Base-by-base conservation (phyloP, 1,284 basidiomycete species). In the Boletus mariae region DNA sequence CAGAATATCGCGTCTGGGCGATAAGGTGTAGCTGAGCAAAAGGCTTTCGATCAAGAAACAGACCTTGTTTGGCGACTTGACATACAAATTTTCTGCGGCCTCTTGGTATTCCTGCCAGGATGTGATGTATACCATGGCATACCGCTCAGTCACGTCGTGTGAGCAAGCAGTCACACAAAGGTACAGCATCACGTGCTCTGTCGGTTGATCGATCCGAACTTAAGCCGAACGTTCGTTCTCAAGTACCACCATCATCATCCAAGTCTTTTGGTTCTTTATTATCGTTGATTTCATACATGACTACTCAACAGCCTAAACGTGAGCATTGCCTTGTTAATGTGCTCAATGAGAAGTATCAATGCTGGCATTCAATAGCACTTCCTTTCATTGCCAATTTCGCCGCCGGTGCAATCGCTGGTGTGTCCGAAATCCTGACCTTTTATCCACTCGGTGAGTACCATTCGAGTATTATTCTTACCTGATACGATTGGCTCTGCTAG, bases 351-450 rank as follows among this genome's bases (percentile, higher is more conserved):
- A 17, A 4, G 37, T 17, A 38, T 17, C 37, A 10, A 38, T 17
- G 4, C 9, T 9, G 37, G n/a, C 37, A 54, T 57, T 49, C 13
- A 57, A 51, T 28, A 92, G 90, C 89, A 34, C 79, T 95, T 41
- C 93, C 92, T 1, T 94, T 94, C 72, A 73, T 80, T 48, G 91
- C 92, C 58, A 95, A 91, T 64, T 95, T 96, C 67, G 80, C 87
- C 9, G 92, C 94, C 1, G 94, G 94, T 53, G 93, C 94, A 8
- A 92, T 94, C 60, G 93, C 94, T 61, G 92, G 88, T 40, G 77
- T 88, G 51, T 87, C 87, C 8, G 96, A 99, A 73, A 91, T 99
- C 53, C 77, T 97, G 61, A 94, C 84, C 9, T 93, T 98, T 63
- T 94, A 96, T 63, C 94, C 94, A 54, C 87, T 96, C 58, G 93